Base-by-base conservation (phyloP, 1,139 yeast genomes). In the Magnusiomyces suaveolens region DNA sequence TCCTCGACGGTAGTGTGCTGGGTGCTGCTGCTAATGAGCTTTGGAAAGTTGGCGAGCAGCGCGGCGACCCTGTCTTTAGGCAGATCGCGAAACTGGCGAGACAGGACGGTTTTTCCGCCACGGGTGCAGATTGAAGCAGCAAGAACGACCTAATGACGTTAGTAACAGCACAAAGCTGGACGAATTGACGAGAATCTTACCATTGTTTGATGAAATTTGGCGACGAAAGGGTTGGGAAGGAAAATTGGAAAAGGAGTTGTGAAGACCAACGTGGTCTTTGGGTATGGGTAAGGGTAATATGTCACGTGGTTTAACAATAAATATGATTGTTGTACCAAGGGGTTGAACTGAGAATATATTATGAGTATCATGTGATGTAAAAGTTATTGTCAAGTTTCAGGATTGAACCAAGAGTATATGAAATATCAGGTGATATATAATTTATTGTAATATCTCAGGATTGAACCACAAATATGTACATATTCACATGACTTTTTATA, bases 1-100 rank as follows among this genome's bases (percentile, higher is more conserved):
- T 88, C 96, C 70, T 94, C 98, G 46, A 89, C 95, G 3, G 95
- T 86, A 51, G 98, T 92, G 69, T 90, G 96, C 72, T 89, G 96
- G 51, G 86, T 79, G 56, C 84, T 81, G 46, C 78, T 73, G 53
- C 87, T 79, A 57, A 90, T 80, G 64, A 92, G 77, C 60, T 84
- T 76, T 53, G 97, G 96, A 71, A 92, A 89, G 63, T 83, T 85
- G 43, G 97, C 85, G 66, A 94, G 76, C 61, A 92, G 76, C 49
- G 89, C 87, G 50, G 95, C 84, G 64, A 90, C 90, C 62, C 95
- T 78, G 66, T 90, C 96, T 67, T 84, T 84, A 52, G 87, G 77
- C 64, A 92, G 73, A 61, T 89, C 97, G 60, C 83, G 80, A 73
- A 92, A 94, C 73, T 89, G 98, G 67, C 99, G 83, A 38, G 97